These are phyloP conservation scores for Cyclotella kingstonii DNA, from an alignment of 108 stramenopile genomes.

Conservation along the genomic window DNA sequence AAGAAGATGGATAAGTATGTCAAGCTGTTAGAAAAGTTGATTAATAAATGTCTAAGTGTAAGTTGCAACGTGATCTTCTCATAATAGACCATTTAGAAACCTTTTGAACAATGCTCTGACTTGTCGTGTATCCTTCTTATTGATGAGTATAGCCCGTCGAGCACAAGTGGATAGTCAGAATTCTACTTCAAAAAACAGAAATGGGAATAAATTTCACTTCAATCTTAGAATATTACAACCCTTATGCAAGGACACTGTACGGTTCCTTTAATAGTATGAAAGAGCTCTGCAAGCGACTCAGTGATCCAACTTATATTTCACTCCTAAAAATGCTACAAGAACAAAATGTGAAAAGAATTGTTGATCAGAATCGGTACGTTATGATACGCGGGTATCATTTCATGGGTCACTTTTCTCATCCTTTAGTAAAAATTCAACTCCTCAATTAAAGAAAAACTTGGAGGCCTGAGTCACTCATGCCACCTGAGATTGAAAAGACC, in stretches of 20 bases:
- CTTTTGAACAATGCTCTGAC: no score
- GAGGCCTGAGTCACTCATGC: slow-evolving; percentile 33
- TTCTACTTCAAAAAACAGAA: slow-evolving; percentile 62
- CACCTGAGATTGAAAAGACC: slow-evolving; percentile 53
- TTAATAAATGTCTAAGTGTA: slow-evolving; percentile 38
- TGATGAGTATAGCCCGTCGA: slow-evolving; percentile 56
- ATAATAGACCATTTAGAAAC: no score
- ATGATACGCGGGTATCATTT: no score
- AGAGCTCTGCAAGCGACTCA: slow-evolving; percentile 33
- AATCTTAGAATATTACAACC: slow-evolving; percentile 51
- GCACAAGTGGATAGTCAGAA: slow-evolving; percentile 83
- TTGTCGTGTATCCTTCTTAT: no score
- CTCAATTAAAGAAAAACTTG: slow-evolving; percentile 23
- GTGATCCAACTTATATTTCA: slow-evolving; percentile 35
- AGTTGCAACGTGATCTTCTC: slow-evolving; percentile 6
- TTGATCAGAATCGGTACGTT: slow-evolving; percentile 40
- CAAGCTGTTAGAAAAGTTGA: slow-evolving; percentile 34
- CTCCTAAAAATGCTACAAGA: slow-evolving; percentile 34
- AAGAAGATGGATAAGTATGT: slow-evolving; percentile 40
- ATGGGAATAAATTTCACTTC: slow-evolving; percentile 51
- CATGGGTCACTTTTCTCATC: background rate
- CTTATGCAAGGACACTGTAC: slow-evolving; percentile 48
- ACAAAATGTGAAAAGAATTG: slow-evolving; percentile 29
- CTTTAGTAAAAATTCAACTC: no score
- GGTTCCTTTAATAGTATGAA: slow-evolving; percentile 41